Base-by-base conservation (phyloP, 345 rosid genomes). In the Bruguiera gymnorhiza region DNA sequence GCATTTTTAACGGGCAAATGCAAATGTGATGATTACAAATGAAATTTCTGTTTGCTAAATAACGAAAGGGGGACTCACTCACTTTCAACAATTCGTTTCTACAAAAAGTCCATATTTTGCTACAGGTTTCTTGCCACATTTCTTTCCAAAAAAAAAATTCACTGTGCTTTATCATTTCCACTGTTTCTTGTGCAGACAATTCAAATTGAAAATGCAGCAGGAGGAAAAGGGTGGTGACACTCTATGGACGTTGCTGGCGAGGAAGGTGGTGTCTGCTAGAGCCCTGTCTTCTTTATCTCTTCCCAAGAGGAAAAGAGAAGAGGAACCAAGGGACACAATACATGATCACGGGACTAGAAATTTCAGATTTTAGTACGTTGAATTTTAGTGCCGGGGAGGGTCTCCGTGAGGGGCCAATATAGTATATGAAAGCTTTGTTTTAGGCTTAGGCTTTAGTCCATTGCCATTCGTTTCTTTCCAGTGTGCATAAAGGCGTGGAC, bases 241-340 rank as follows among this genome's bases (percentile, higher is more conserved):
- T 3, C 81, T 82, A 80, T 93, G 98, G 98, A 83, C 73, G 80
- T 73, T 87, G 32, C 73, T 93, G 23, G 97, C 80, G 71, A 87
- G 82, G 76, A 93, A 83, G 67, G 94, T 89, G 37, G 79, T 73
- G 52, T 85, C 97, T 16, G 98, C 97, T 19, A 86, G 83, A 75
- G 86, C 86, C 10, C 79, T 87, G 24, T 83, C 84, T 68, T 80
- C 90, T 10, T 73, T 90, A 70, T 70, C 91, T 68, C 77, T 77
- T 29, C 78, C 84, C 64, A 90, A 88, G 75, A 78, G 86, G 77
- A 86, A 85, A 76, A 77, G 87, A 62, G 79, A 73, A 48, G 82
- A 82, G 32, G 79, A 73, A 68, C 39, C 10, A 15, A 69, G 57
- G 53, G 87, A 79, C 18, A 26, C 31, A 24, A 21, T 73, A 15